phyloP scores from a whole-genome alignment of 345 rosid species.

The Gossypium thurberi region DNA sequence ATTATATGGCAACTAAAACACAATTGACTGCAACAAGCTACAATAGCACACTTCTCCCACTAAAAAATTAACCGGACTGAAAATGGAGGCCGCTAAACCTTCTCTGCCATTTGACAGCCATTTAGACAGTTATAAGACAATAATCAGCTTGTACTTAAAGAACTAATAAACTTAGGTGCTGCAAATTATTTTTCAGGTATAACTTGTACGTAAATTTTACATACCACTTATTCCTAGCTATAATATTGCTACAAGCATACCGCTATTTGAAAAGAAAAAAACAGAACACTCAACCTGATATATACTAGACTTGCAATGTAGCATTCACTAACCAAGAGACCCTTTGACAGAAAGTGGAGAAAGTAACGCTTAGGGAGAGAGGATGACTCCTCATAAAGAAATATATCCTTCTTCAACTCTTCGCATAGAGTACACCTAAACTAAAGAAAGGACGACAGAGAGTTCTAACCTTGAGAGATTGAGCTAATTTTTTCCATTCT shows the following conservation, averaged over 20 bases:
- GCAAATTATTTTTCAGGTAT: neutral
- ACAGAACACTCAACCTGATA: neutral
- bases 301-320: neutral
- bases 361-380: neutral
- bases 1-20: neutral
- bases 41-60: neutral
- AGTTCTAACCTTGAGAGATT: constrained; percentile 56
- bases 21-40: neutral
- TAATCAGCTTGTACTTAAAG: neutral
- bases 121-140: neutral
- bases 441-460: neutral
- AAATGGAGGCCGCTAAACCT: neutral
- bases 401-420: neutral
- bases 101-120: neutral
- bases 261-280: neutral
- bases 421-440: neutral
- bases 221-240: neutral
- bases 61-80: neutral
- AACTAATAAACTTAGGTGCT: neutral
- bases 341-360: neutral
- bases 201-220: neutral
- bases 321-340: neutral
- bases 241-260: neutral
- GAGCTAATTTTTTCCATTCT: constrained; percentile 69
- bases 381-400: neutral